phyloP scores from a whole-genome alignment of 345 rosid species.

The Isatis tinctoria region DNA sequence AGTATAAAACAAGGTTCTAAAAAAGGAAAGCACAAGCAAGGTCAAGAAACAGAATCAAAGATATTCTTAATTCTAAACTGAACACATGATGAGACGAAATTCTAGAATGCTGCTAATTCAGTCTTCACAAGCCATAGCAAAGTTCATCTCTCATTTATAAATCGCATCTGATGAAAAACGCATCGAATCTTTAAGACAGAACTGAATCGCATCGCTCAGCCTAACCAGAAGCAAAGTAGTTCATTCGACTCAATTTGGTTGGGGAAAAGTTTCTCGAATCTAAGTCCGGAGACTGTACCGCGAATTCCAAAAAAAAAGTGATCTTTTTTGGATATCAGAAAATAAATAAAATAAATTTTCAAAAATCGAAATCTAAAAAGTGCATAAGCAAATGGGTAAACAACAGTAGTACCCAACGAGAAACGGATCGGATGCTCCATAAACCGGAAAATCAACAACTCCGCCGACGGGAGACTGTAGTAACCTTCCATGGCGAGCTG shows the following conservation, averaged over 20 bases:
- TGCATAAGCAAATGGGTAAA: background rate
- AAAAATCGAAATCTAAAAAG: slow-evolving; percentile 13
- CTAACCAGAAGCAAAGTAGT: background rate
- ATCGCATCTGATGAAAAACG: background rate
- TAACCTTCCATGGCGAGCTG: slow-evolving; percentile 75
- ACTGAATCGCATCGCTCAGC: slow-evolving; percentile 2
- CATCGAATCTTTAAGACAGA: background rate
- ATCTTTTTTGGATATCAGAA: background rate
- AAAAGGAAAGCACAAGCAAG: slow-evolving; percentile 1
- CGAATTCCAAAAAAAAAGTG: background rate
- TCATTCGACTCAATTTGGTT: background rate
- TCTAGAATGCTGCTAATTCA: slow-evolving; percentile 6
- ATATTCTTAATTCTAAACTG: background rate
- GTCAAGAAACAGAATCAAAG: background rate
- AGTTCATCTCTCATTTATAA: background rate
- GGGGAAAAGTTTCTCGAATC: background rate
- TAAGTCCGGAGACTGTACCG: background rate
- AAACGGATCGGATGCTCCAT: slow-evolving; percentile 80
- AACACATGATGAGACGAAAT: background rate
- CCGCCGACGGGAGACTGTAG: slow-evolving; percentile 54
- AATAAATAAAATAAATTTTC: background rate
- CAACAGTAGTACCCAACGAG: slow-evolving; percentile 70
- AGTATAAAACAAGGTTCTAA: background rate
- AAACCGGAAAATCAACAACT: slow-evolving; percentile 72
- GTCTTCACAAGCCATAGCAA: background rate